These are phyloP conservation scores for Metarhizium robertsii DNA, from an alignment of 2,329 filamentous ascomycete genomes.

Conservation along the genomic window DNA sequence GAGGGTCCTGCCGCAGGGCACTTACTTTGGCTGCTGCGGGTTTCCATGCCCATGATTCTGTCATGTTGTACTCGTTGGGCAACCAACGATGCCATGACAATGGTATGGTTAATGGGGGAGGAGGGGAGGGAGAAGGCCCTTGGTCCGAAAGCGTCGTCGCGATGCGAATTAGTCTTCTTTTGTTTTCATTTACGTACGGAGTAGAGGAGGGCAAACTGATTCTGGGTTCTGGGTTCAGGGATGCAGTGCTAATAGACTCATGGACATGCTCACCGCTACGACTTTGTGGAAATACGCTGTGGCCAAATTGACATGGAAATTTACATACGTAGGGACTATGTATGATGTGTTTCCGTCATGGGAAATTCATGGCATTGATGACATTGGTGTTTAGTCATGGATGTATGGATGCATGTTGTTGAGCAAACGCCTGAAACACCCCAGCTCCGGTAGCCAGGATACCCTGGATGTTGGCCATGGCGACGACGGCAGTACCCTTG, in stretches of 20 bases:
- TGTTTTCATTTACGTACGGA: slow-evolving; percentile 11
- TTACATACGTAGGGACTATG: background rate
- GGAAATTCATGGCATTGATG: no score
- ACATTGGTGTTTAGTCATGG: no score
- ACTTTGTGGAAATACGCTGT: background rate
- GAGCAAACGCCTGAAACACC: no score
- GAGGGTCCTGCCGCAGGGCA: background rate
- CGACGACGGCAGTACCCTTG: no score
- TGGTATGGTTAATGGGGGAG: background rate
- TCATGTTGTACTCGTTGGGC: background rate
- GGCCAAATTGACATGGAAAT: background rate
- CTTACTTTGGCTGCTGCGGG: background rate
- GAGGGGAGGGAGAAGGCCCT: background rate
- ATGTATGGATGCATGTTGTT: no score
- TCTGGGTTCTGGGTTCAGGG: slow-evolving; percentile 5
- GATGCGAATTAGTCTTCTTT: slow-evolving; percentile 2
- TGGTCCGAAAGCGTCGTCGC: slow-evolving; percentile 4
- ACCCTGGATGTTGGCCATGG: no score
- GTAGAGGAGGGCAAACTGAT: slow-evolving; percentile 9
- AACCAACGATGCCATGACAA: background rate
- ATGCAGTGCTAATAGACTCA: slow-evolving; percentile 10
- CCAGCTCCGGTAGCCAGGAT: no score
- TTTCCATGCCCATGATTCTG: background rate
- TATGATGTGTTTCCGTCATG: no score
- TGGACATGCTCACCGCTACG: background rate